Conservation (phyloP, 805 yeast genomes). For the Monosporozyma yasuniensis region DNA sequence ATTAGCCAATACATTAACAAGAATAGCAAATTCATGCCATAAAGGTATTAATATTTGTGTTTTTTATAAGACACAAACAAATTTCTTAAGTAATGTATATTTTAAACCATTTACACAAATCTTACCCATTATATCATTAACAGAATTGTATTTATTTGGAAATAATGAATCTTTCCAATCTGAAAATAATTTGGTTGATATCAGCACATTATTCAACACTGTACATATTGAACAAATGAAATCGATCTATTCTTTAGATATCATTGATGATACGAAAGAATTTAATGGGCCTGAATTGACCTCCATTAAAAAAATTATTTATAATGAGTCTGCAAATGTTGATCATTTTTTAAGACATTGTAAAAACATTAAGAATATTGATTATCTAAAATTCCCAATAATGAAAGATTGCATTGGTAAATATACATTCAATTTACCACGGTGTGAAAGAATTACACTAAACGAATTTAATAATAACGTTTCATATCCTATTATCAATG, state of each 20-base stretch:
- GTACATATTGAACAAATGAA: slow-evolving; percentile 18
- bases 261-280: slow-evolving; percentile 9
- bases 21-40: slow-evolving; percentile 8
- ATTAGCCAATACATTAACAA: slow-evolving; percentile 10
- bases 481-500: slow-evolving; percentile 16
- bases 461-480: slow-evolving; percentile 13
- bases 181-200: slow-evolving; percentile 14
- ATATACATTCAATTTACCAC: slow-evolving; percentile 13
- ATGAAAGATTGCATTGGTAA: not conserved
- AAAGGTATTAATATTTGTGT: slow-evolving; percentile 14
- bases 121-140: slow-evolving; percentile 8
- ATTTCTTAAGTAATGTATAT: slow-evolving; percentile 23
- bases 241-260: slow-evolving; percentile 16
- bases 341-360: slow-evolving; percentile 9
- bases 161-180: slow-evolving; percentile 1
- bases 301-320: slow-evolving; percentile 15
- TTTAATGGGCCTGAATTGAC: slow-evolving; percentile 13
- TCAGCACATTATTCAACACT: slow-evolving; percentile 18
- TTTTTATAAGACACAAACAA: slow-evolving; percentile 16
- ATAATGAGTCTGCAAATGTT: not conserved
- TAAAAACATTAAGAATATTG: slow-evolving; percentile 14
- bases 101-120: slow-evolving; percentile 16
- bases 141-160: slow-evolving; percentile 24
- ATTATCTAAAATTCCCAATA: slow-evolving; percentile 16
- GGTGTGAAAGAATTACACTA: slow-evolving; percentile 16